phyloP scores from a whole-genome alignment of 208 protist genomes.

The Tritrichomonas foetus region DNA sequence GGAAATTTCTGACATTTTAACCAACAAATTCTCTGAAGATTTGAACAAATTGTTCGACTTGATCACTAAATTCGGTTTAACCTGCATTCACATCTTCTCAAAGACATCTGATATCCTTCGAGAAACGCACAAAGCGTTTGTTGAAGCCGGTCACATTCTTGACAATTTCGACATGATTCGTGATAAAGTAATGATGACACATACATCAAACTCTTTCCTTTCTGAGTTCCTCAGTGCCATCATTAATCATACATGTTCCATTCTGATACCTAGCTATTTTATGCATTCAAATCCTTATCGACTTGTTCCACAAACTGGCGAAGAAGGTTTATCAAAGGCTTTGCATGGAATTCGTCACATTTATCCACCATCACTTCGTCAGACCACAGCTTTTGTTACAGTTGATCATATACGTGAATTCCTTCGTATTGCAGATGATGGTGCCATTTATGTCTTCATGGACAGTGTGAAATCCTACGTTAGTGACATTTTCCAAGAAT shows the following conservation, averaged over 20 bases:
- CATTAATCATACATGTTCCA: background rate
- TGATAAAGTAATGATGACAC: background rate
- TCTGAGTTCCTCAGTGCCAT: background rate
- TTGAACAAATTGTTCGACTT: background rate
- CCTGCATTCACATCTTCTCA: background rate
- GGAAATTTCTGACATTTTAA: background rate
- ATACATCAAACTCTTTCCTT: background rate
- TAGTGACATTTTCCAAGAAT: background rate
- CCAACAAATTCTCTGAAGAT: background rate
- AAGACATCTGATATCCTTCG: background rate
- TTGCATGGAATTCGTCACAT: background rate
- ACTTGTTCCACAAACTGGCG: background rate
- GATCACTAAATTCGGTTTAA: background rate
- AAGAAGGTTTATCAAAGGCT: background rate
- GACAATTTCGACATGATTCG: background rate
- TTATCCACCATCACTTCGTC: background rate
- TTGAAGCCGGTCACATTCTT: background rate
- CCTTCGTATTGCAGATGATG: background rate
- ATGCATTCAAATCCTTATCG: background rate
- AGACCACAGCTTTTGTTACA: background rate
- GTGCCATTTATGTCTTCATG: background rate
- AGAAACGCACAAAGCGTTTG: background rate
- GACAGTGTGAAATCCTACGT: background rate
- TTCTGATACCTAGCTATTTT: background rate
- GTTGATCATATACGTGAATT: background rate